These are phyloP conservation scores for Pyrenopolyporus hunteri DNA, from an alignment of 495 filamentous ascomycete genomes.

Conservation along the genomic window DNA sequence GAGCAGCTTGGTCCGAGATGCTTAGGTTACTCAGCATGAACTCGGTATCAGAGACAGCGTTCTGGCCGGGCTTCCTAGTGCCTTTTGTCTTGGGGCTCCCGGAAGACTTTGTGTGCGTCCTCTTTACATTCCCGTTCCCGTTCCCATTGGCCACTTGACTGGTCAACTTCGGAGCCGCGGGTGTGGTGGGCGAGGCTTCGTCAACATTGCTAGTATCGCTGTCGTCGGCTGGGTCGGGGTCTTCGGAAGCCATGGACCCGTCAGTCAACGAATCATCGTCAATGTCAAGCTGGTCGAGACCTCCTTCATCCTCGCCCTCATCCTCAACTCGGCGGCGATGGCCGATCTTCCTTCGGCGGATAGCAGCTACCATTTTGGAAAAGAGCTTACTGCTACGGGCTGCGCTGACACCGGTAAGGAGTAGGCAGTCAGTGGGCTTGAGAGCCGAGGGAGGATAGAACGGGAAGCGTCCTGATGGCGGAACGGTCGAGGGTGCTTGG, in stretches of 20 bases:
- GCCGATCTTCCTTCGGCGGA: conserved; percentile 73
- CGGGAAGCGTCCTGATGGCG: conserved; percentile 30
- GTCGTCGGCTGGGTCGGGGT: conserved; percentile 77
- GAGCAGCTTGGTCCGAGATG: conserved; percentile 62
- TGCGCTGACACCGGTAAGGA: conserved; percentile 17
- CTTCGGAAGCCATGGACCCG: conserved; percentile 74
- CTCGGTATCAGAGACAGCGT: conserved; percentile 70
- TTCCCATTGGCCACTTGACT: conserved; percentile 50
- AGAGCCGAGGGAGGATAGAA: conserved; percentile 5
- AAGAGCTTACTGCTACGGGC: conserved; percentile 9
- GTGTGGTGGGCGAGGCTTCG: conserved; percentile 59
- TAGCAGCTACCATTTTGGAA: conserved; percentile 63
- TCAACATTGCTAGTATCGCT: conserved; percentile 77
- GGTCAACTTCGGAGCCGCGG: conserved; percentile 46
- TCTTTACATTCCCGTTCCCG: conserved; percentile 48
- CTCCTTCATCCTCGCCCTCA: conserved; percentile 77
- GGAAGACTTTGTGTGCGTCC: conserved; percentile 41
- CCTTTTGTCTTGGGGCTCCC: conserved; percentile 42
- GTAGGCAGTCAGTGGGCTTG: conserved; percentile 5
- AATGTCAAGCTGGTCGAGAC: conserved; percentile 66
- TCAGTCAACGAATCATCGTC: conserved; percentile 88
- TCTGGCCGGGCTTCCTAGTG: conserved; percentile 46
- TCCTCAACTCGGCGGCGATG: conserved; percentile 81
- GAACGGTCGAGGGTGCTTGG: conserved; percentile 30
- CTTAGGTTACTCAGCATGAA: conserved; percentile 87